phyloP scores from a whole-genome alignment of 2,329 filamentous ascomycete species.

The Fusarium nelsonii region DNA sequence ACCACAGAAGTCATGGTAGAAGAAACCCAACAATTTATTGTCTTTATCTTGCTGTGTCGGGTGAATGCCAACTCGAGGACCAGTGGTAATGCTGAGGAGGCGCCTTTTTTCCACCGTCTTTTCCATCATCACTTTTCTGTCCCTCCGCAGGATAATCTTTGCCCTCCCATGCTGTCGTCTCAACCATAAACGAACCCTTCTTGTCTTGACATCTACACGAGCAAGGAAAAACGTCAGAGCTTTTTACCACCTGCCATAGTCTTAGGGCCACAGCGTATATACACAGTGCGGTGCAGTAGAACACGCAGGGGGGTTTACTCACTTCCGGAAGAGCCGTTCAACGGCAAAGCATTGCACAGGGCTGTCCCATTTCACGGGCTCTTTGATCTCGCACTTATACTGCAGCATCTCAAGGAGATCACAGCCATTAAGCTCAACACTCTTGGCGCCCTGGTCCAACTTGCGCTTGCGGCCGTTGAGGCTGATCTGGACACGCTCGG shows the following conservation, averaged over 20 bases:
- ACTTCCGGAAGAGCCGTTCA: constrained; percentile 71
- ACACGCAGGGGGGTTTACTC: constrained; percentile 46
- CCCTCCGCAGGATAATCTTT: constrained; percentile 37
- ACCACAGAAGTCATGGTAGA: neutral
- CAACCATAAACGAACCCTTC: constrained; percentile 69
- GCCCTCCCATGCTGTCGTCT: constrained; percentile 74
- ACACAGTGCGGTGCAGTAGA: neutral
- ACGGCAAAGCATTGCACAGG: constrained; percentile 68
- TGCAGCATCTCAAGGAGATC: constrained; percentile 70
- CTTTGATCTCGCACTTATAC: constrained; percentile 69
- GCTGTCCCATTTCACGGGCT: constrained; percentile 60
- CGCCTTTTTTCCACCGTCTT: constrained; percentile 32
- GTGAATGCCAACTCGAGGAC: constrained; percentile 53
- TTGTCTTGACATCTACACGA: constrained; percentile 68
- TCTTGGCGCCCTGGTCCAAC: constrained; percentile 52
- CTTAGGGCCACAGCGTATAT: neutral
- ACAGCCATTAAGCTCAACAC: constrained; percentile 67
- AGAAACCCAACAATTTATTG: neutral
- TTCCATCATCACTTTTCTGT: constrained; percentile 26
- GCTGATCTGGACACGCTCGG: constrained; percentile 62
- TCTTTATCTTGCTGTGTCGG: constrained; percentile 47
- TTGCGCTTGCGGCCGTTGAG: constrained; percentile 66
- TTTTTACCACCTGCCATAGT: neutral
- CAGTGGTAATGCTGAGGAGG: constrained; percentile 49
- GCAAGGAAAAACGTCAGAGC: constrained; percentile 13